phyloP scores from a whole-genome alignment of 805 yeast genomes.

The Candida michaelii region DNA sequence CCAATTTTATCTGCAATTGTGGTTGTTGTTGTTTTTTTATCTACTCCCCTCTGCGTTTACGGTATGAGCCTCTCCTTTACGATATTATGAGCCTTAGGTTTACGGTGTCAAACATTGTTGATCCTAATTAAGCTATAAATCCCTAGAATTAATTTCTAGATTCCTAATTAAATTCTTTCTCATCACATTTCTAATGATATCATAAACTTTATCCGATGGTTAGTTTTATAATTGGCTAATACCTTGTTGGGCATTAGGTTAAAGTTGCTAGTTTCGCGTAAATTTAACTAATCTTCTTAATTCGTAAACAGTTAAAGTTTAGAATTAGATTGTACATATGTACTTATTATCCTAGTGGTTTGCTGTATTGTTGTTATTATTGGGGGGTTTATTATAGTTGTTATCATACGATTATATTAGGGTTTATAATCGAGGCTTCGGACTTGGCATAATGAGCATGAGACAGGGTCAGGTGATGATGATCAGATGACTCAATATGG shows the following conservation, averaged over 20 bases:
- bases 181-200: neutral
- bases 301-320: neutral
- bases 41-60: neutral
- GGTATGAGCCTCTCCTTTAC: neutral
- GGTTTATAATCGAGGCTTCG: no score
- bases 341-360: no score
- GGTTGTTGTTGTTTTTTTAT: no score
- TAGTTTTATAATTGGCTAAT: neutral
- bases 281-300: neutral
- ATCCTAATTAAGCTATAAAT: no score
- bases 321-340: neutral
- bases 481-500: no score
- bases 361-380: no score
- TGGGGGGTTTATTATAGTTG: no score
- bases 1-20: neutral
- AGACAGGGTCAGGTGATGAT: no score
- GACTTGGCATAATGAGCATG: no score
- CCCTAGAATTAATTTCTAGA: no score
- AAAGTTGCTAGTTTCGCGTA: constrained; percentile 1
- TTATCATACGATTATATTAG: no score
- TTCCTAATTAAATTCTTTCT: neutral
- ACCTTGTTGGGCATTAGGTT: neutral
- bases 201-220: neutral
- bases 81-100: constrained; percentile 1
- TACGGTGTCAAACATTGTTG: neutral